A percentile compares a stretch with the other conserved stretches of the same genome.
Evolutionary conservation across 495 filamentous ascomycete species (phyloP).

Genomic region (Apiosordaria backusii): DNA sequence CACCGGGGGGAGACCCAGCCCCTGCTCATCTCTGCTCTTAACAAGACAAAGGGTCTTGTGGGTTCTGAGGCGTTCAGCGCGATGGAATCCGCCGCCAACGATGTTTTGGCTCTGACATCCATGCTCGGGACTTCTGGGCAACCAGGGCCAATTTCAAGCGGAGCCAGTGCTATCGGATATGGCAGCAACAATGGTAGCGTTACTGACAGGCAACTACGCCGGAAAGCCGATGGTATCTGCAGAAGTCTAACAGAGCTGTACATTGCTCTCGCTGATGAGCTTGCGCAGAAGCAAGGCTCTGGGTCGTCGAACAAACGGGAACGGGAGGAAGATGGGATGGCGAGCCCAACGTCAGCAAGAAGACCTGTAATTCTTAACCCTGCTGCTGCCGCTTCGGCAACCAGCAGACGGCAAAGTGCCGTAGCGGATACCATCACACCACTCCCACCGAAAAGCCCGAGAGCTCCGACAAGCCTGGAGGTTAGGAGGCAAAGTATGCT

Average conservation of each 20-base stretch:
- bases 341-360: conserved; percentile 35
- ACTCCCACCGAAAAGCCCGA: conserved; percentile 49
- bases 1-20: conserved; percentile 60
- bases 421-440: conserved; percentile 31
- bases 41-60: conserved; percentile 66
- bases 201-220: conserved; percentile 76
- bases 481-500: conserved; percentile 65
- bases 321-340: conserved; percentile 28
- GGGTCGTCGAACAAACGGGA: neutral
- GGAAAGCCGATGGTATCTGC: conserved; percentile 91
- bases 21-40: conserved; percentile 72
- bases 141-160: conserved; percentile 57
- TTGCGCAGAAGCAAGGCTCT: conserved; percentile 27
- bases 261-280: conserved; percentile 70
- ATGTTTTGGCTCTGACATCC: conserved; percentile 70
- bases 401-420: conserved; percentile 35
- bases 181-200: conserved; percentile 43
- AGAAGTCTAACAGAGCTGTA: conserved; percentile 89
- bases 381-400: conserved; percentile 31
- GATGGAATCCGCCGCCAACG: conserved; percentile 77
- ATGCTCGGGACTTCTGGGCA: conserved; percentile 66
- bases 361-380: conserved; percentile 22
- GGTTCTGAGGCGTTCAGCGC: conserved; percentile 68
- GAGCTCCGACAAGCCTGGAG: conserved; percentile 68
- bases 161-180: conserved; percentile 59